Evolutionary conservation across 2,329 filamentous ascomycete species (phyloP).

Genomic region (Cryphonectria carpinicola): DNA sequence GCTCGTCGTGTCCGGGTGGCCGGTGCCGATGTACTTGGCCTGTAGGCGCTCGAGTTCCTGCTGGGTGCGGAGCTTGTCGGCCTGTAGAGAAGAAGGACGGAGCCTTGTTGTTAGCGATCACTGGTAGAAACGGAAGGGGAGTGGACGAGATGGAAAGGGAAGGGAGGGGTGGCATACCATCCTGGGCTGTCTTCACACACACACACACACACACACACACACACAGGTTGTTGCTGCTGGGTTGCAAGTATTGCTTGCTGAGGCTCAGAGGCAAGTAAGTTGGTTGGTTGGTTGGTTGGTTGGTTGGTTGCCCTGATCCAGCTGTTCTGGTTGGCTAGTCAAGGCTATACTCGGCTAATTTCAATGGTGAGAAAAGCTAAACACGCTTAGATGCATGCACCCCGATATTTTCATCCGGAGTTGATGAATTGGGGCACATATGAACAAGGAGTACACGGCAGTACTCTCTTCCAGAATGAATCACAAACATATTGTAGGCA

Average conservation of each 20-base stretch:
- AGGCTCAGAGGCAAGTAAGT: neutral
- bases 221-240: constrained; percentile 9
- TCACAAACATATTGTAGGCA: neutral
- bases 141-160: neutral
- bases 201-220: neutral
- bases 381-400: neutral
- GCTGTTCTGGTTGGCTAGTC: neutral
- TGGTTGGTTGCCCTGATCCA: neutral
- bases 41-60: constrained; percentile 98
- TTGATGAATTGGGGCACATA: neutral
- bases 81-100: constrained; percentile 50
- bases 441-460: neutral
- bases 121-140: neutral
- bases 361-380: neutral
- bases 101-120: neutral
- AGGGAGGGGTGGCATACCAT: constrained; percentile 18
- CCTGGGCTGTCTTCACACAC: constrained; percentile 2
- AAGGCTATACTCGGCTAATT: neutral
- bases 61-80: constrained; percentile 96
- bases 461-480: no score
- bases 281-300: neutral
- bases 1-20: constrained; percentile 93
- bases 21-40: constrained; percentile 93
- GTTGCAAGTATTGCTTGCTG: neutral
- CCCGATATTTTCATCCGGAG: neutral